phyloP scores from a whole-genome alignment of 2,329 filamentous ascomycete species.

The Colletotrichum nymphaeae region DNA sequence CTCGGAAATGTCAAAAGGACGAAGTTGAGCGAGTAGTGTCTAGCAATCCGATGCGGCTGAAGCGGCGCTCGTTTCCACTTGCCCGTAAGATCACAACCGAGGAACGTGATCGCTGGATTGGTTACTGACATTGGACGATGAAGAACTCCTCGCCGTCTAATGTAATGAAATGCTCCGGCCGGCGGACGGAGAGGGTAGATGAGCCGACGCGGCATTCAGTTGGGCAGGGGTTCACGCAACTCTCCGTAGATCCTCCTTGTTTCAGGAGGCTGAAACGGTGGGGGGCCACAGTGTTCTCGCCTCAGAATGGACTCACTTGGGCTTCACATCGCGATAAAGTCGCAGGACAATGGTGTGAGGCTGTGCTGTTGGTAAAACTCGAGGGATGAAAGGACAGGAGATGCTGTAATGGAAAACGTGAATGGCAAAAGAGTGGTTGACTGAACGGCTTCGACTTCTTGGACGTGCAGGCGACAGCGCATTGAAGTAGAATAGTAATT shows the following conservation, averaged over 20 bases:
- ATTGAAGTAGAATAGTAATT: neutral
- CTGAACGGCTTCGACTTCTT: neutral
- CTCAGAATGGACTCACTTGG: conserved; percentile 7
- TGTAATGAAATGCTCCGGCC: neutral
- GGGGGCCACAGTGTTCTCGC: conserved; percentile 18
- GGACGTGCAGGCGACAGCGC: neutral
- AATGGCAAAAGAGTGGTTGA: neutral
- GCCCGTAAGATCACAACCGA: neutral
- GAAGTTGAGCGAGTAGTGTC: no score
- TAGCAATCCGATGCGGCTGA: neutral
- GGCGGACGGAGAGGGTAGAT: conserved; percentile 11
- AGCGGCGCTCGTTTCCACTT: neutral
- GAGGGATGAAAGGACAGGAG: neutral
- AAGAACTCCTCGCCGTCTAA: neutral
- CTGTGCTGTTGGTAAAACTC: neutral
- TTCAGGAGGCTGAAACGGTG: conserved; percentile 34
- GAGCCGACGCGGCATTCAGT: neutral
- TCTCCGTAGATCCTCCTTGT: conserved; percentile 26
- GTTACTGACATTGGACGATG: neutral
- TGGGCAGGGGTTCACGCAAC: conserved; percentile 5
- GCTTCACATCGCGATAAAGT: neutral
- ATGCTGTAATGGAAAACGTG: neutral
- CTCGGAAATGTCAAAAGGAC: no score
- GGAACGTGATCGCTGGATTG: neutral
- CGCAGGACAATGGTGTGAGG: neutral